Evolutionary conservation across 2,329 filamentous ascomycete species (phyloP).

Genomic region (Pseudogymnoascus verrucosus): DNA sequence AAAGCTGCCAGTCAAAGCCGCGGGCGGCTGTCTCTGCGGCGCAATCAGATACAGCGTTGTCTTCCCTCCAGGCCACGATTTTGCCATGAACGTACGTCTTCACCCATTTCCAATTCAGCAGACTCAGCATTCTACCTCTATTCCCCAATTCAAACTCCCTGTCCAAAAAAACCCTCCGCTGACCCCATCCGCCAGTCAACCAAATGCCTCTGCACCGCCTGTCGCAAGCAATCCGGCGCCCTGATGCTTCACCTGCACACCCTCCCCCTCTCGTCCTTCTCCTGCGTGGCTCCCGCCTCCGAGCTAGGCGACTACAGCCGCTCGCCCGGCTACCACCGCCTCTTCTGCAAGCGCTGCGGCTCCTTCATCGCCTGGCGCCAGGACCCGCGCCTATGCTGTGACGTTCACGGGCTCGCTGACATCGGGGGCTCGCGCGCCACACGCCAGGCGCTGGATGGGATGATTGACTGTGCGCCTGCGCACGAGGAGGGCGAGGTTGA

Average conservation of each 20-base stretch:
- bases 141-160: not conserved
- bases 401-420: not conserved
- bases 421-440: not conserved
- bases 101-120: slow-evolving; percentile 1
- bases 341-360: slow-evolving; percentile 44
- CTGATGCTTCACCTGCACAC: slow-evolving; percentile 37
- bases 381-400: not conserved
- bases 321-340: slow-evolving; percentile 34
- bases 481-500: slow-evolving; percentile 18
- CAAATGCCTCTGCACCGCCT: slow-evolving; percentile 49
- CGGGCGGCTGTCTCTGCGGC: slow-evolving; percentile 45
- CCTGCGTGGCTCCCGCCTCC: slow-evolving; percentile 21
- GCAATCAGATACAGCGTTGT: slow-evolving; percentile 40
- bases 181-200: slow-evolving; percentile 28
- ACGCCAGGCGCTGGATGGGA: slow-evolving; percentile 1
- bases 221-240: slow-evolving; percentile 43
- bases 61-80: slow-evolving; percentile 40
- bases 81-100: slow-evolving; percentile 28
- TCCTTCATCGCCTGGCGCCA: slow-evolving; percentile 39
- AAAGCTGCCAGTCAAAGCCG: slow-evolving; percentile 25
- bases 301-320: slow-evolving; percentile 34
- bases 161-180: not conserved
- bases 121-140: not conserved
- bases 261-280: slow-evolving; percentile 30
- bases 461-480: not conserved